Evolutionary conservation across 176 grass and related monocot genomes (phyloP).

Genomic region (Bolboschoenus planiculmis): DNA sequence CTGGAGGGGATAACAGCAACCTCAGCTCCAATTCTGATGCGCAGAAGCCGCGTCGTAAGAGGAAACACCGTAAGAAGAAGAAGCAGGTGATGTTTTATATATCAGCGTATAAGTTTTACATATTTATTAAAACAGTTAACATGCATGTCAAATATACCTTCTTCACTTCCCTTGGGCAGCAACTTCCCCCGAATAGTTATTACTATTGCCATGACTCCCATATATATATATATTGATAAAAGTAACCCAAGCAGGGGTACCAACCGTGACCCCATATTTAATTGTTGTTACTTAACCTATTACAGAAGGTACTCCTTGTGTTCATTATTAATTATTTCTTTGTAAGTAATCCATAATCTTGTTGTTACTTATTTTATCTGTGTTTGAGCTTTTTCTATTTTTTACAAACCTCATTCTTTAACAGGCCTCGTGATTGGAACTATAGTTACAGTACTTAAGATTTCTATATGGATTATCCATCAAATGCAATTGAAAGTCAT

Average conservation of each 20-base stretch:
- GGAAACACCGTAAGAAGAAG: constrained; percentile 87
- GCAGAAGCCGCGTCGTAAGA: constrained; percentile 77
- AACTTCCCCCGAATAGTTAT: not conserved
- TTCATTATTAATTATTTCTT: not conserved
- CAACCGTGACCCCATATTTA: not conserved
- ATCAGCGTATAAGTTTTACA: not conserved
- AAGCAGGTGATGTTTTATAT: constrained; percentile 58
- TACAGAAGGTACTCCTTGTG: not conserved
- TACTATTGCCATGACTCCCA: no score
- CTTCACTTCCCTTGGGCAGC: not conserved
- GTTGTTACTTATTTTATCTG: not conserved
- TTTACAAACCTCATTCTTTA: not conserved
- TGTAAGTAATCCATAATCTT: not conserved
- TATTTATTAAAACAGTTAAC: not conserved
- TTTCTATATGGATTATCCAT: not conserved
- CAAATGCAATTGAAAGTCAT: not conserved
- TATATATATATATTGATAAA: no score
- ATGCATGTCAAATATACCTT: not conserved
- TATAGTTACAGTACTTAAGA: not conserved
- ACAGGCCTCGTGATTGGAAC: not conserved
- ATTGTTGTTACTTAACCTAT: not conserved
- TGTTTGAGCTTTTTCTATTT: not conserved
- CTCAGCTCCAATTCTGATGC: constrained; percentile 96
- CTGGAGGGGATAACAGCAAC: constrained; percentile 46
- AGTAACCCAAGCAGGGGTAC: no score